These are phyloP conservation scores for Citrus australasica DNA, from an alignment of 345 rosid genomes.

Conservation along the genomic window DNA sequence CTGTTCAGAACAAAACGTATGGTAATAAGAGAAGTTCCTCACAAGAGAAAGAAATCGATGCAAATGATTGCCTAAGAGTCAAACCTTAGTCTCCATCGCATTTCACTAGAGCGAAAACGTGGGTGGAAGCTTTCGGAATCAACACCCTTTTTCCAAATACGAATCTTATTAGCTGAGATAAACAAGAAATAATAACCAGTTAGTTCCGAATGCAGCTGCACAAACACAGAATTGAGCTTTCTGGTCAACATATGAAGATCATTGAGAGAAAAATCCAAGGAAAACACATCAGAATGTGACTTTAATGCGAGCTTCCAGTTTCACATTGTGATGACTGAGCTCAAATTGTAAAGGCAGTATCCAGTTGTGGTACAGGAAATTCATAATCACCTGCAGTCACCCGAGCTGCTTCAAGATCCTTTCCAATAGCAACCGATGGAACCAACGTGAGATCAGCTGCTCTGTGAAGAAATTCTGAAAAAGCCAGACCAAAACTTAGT, in stretches of 20 bases:
- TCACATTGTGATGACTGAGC: background rate
- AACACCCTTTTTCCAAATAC: slow-evolving; percentile 98
- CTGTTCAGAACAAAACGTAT: slow-evolving; percentile 38
- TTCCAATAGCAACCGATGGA: slow-evolving; percentile 88
- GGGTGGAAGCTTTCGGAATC: slow-evolving; percentile 95
- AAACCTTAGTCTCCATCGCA: slow-evolving; percentile 82
- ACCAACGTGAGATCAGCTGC: slow-evolving; percentile 98
- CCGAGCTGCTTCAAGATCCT: slow-evolving; percentile 75
- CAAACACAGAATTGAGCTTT: background rate
- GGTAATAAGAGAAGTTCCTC: slow-evolving; percentile 9
- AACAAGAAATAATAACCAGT: slow-evolving; percentile 5
- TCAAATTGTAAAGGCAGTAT: slow-evolving; percentile 1
- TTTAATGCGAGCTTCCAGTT: background rate
- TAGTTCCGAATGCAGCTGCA: slow-evolving; percentile 11
- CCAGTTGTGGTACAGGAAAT: background rate
- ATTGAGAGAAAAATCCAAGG: background rate
- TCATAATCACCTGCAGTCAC: slow-evolving; percentile 77
- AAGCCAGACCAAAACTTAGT: background rate
- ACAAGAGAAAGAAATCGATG: background rate
- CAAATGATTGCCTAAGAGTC: background rate
- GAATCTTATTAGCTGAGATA: slow-evolving; percentile 78
- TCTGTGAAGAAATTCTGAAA: slow-evolving; percentile 90
- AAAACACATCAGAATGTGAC: background rate
- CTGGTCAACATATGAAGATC: background rate
- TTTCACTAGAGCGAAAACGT: slow-evolving; percentile 65